A percentile compares a stretch with the other conserved stretches of the same genome.
These are phyloP conservation scores for Ophiosphaerella korrae DNA, from an alignment of 2,329 filamentous ascomycete species.

Conservation along the genomic window DNA sequence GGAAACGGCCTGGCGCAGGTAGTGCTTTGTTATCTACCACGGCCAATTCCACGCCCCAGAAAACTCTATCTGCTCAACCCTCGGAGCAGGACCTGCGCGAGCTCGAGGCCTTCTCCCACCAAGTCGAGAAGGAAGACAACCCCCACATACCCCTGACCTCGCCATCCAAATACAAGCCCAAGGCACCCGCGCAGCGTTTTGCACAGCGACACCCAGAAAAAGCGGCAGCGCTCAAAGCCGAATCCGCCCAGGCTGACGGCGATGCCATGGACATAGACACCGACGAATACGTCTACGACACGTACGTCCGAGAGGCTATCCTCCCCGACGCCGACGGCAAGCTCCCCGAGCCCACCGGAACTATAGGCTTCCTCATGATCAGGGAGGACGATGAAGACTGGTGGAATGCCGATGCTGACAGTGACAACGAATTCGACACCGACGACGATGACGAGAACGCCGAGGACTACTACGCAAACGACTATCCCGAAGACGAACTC, in stretches of 20 bases:
- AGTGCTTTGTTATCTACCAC: slow-evolving; percentile 18
- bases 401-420: slow-evolving; percentile 63
- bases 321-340: slow-evolving; percentile 42
- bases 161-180: slow-evolving; percentile 43
- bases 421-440: slow-evolving; percentile 60
- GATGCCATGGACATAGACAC: slow-evolving; percentile 47
- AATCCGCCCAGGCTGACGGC: slow-evolving; percentile 6
- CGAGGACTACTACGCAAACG: slow-evolving; percentile 78
- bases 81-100: slow-evolving; percentile 36
- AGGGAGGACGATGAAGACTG: slow-evolving; percentile 58
- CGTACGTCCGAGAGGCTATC: slow-evolving; percentile 59
- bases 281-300: slow-evolving; percentile 66
- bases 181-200: slow-evolving; percentile 38
- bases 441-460: slow-evolving; percentile 70
- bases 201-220: slow-evolving; percentile 41
- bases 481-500: slow-evolving; percentile 81
- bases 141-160: slow-evolving; percentile 11
- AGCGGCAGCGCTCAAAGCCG: slow-evolving; percentile 22
- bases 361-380: slow-evolving; percentile 55
- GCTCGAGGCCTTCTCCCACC: slow-evolving; percentile 40
- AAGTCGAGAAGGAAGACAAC: slow-evolving; percentile 35
- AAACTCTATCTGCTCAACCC: slow-evolving; percentile 13
- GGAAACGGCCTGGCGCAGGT: slow-evolving; percentile 37
- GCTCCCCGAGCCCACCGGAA: slow-evolving; percentile 26
- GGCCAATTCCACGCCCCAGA: slow-evolving; percentile 6